Base-by-base conservation (phyloP, 768 basidiomycete genomes). In the Lactarius sp. region DNA sequence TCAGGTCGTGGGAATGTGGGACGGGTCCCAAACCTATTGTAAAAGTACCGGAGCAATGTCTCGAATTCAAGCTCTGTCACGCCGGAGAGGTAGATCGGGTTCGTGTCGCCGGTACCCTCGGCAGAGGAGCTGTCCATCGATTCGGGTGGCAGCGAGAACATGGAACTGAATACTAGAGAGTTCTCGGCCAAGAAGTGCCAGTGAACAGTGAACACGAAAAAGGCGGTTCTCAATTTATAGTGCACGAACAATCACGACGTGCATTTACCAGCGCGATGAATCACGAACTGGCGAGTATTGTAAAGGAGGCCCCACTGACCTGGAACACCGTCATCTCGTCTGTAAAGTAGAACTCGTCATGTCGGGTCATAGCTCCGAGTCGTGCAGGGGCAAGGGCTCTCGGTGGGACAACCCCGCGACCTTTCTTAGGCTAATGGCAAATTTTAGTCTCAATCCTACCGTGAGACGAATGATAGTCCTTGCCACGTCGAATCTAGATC, bases 181-280 rank as follows among this genome's bases (percentile, higher is more conserved):
- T 64, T 60, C 59, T 64, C 63, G 46, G 52, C 63, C 47, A 64
- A 52, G 33, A 60, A 64, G 58, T 64, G 47, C 63, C 53, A 58
- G 53, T 64, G 63, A n/a, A n/a, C 53, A 58, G 53, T 64, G 63
- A 34, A 64, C 63, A 37, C 58, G 58, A 39, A 64, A 64, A n/a
- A 64, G 63, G 39, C 63, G 58, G 31, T n/a, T 60, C 53, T 60
- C 58, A 22, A 64, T 52, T 58, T 64, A 49, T 10, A 9, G 5
- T 36, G 22, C 22, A 22, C 22, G 22, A 49, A 37, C 2, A 22
- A 22, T 22, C 20, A 8, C 22, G 22, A 14, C 22, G 44, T 33
- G 33, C 31, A 18, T 13, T 16, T 16, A 14, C 36, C 20, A 51
- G 37, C 14, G 18, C 18, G 44, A 49, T 62, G 39, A 56, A 56